phyloP scores from a whole-genome alignment of 352 stramenopile genomes.

The Blastocystis sp. region DNA sequence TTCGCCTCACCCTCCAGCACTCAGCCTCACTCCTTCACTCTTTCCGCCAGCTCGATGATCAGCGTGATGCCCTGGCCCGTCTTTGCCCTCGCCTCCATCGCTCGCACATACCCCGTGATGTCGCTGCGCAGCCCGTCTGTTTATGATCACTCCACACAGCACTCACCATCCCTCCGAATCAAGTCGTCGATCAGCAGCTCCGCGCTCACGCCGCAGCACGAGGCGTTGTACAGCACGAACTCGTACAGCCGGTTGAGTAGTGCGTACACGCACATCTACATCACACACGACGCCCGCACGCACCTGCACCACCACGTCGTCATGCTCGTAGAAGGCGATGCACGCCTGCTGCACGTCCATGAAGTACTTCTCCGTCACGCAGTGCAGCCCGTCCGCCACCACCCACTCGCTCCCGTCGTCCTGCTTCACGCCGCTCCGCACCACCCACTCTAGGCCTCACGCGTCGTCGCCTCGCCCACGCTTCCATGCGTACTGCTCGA shows the following conservation, averaged over 20 bases:
- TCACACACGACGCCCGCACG: not conserved
- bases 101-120: not conserved
- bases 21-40: slow-evolving; percentile 22
- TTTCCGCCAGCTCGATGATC: slow-evolving; percentile 1
- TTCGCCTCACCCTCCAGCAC: not conserved
- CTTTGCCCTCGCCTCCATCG: not conserved
- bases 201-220: not conserved
- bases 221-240: slow-evolving; percentile 1
- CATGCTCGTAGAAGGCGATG: slow-evolving; percentile 44
- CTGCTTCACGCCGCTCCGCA: not conserved
- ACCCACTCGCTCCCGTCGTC: not conserved
- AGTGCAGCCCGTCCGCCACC: slow-evolving; percentile 7
- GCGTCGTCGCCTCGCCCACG: not conserved
- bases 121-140: not conserved
- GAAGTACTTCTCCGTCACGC: slow-evolving; percentile 50
- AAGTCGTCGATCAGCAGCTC: slow-evolving; percentile 32
- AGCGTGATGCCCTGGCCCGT: slow-evolving; percentile 1
- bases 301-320: slow-evolving; percentile 15
- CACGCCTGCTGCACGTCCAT: slow-evolving; percentile 39
- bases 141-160: not conserved
- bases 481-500: slow-evolving; percentile 23
- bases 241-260: slow-evolving; percentile 41
- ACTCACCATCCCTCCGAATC: not conserved
- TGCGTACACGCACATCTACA: not conserved
- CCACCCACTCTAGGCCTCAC: not conserved